Conservation (phyloP, 306 rosid genomes). For the Glycine soja region DNA sequence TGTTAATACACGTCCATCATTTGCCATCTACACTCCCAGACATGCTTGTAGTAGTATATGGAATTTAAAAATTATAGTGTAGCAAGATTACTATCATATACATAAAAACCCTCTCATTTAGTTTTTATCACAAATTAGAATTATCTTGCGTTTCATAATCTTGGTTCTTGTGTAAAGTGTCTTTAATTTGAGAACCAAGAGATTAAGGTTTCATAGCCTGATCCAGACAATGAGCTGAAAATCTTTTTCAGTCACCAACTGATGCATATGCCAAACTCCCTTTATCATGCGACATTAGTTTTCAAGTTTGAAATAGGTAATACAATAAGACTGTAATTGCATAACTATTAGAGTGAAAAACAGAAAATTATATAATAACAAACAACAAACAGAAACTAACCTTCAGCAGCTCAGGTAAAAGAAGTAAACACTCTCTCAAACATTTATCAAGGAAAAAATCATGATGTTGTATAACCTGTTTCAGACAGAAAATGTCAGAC, state of each 20-base stretch:
- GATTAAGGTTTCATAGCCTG: no score
- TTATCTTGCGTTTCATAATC: no score
- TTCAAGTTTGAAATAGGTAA: no score
- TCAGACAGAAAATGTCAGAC: slow-evolving; percentile 53
- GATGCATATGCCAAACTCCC: no score
- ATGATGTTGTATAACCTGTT: slow-evolving; percentile 95
- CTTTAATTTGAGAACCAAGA: no score
- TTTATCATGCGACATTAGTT: no score
- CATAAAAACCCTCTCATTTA: neutral
- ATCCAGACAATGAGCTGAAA: no score
- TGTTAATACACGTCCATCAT: neutral
- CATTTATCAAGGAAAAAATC: slow-evolving; percentile 95
- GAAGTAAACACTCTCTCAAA: slow-evolving; percentile 93
- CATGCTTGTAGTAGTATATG: neutral
- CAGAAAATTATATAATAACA: no score
- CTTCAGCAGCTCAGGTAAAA: slow-evolving; percentile 90
- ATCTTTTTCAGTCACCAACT: no score
- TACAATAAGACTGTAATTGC: no score
- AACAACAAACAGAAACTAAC: slow-evolving; percentile 54
- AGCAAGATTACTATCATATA: neutral
- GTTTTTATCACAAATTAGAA: neutral
- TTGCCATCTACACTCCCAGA: neutral
- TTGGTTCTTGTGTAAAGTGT: no score
- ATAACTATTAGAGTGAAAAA: no score
- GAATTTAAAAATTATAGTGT: neutral